Percentiles rank a stretch among this genome's conserved stretches.
Evolutionary conservation across 2,329 filamentous ascomycete genomes (phyloP).

Genomic region (Phialocephala subalpina): DNA sequence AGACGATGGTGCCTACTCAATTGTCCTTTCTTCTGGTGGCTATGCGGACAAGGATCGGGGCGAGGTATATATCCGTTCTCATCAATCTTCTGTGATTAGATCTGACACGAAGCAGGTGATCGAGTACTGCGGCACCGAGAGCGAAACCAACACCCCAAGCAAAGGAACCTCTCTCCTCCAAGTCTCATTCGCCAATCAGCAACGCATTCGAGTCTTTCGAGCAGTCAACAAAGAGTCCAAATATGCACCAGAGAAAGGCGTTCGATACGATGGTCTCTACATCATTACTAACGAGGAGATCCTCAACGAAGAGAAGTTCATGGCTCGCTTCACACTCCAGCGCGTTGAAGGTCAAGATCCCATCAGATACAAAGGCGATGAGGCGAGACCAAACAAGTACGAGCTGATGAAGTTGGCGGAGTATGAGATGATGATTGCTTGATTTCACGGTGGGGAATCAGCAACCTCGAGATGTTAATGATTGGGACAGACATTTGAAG

Average conservation of each 20-base stretch:
- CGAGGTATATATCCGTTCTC: conserved; percentile 26
- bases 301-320: conserved; percentile 49
- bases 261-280: conserved; percentile 67
- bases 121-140: conserved; percentile 58
- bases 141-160: conserved; percentile 42
- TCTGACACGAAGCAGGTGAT: conserved; percentile 45
- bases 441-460: background rate
- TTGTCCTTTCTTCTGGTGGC: conserved; percentile 55
- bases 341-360: conserved; percentile 53
- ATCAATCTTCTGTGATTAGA: background rate
- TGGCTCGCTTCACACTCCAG: conserved; percentile 56
- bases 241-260: conserved; percentile 55
- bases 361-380: conserved; percentile 53
- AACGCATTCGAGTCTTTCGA: conserved; percentile 59
- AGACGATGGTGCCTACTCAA: conserved; percentile 55
- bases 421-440: conserved; percentile 6
- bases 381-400: conserved; percentile 51
- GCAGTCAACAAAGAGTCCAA: conserved; percentile 46
- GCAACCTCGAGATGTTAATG: background rate
- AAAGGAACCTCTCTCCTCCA: conserved; percentile 50
- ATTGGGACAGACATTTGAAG: background rate
- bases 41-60: conserved; percentile 60
- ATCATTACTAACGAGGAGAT: conserved; percentile 48
- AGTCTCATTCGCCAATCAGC: conserved; percentile 45
- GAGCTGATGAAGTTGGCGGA: conserved; percentile 41